Evolutionary conservation across 768 basidiomycete species (phyloP), one percentile per base, ranked within the genome.

Genomic region (Agaricus bisporus): DNA sequence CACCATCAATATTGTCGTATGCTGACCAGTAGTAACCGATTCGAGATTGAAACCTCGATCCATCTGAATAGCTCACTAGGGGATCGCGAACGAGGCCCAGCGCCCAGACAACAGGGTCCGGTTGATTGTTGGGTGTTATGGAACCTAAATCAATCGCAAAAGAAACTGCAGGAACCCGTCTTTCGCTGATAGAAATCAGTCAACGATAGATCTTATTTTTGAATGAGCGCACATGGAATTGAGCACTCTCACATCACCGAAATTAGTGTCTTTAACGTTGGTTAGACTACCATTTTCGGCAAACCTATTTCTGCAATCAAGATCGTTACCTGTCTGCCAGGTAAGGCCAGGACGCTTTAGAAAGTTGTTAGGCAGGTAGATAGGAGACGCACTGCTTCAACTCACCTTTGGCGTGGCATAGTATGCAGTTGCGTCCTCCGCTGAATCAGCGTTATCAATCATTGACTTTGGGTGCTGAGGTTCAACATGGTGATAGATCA

Each of bases 131-230:
- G 2, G 53, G 28, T 4, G 45, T 41, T 37, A 79, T 60, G 4
- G 58, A 68, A 10, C 77, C 78, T 4, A 80, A 67, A 55, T 80
- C 70, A 10, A 75, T 64, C 0, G 77, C 69, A 53, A 77, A 73
- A 1, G 72, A 75, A 56, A 82, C 70, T 11, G 79, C 77, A 20
- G 80, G 78, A n/a, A n/a, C n/a, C n/a, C n/a, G n/a, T n/a, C n/a
- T n/a, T n/a, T 63, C 57, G 0, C 64, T 64, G 26, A 11, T 25
- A 14, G 18, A 37, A 11, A 25, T 38, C 22, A 38, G 35, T 15
- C 47, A 20, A 7, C 12, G n/a, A 18, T 12, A 15, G n/a, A 7
- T 2, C 3, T 47, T 7, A 18, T n/a, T 17, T 15, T 12, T 35
- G 20, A 35, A 46, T 5, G 26, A 15, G 43, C 37, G 1, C 3